phyloP scores from a whole-genome alignment of 306 rosid genomes.

The Echinosophora koreensis region DNA sequence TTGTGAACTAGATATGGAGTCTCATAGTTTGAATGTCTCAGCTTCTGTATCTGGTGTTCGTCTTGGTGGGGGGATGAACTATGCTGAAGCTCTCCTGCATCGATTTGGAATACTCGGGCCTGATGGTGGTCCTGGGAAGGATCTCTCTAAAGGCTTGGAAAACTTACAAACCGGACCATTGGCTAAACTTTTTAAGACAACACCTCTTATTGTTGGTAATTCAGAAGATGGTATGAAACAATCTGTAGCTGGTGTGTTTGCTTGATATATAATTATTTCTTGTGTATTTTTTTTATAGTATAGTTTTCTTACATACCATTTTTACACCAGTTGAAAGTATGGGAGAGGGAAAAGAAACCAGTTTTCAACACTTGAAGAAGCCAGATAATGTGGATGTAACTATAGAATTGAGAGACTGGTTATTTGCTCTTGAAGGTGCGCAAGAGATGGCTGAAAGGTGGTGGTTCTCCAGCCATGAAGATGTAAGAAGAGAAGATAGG shows the following conservation, averaged over 20 bases:
- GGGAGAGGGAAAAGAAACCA: conserved; percentile 62
- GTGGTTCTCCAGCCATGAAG: conserved; percentile 67
- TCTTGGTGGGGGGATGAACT: conserved; percentile 95
- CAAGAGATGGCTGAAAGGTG: conserved; percentile 75
- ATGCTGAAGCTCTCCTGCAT: conserved; percentile 85
- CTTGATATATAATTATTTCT: background rate
- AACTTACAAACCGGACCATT: conserved; percentile 80
- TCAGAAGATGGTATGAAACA: conserved; percentile 65
- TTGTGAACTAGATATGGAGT: conserved; percentile 70
- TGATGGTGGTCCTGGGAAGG: conserved; percentile 92
- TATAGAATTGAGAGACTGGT: conserved; percentile 83
- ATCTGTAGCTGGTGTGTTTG: conserved; percentile 30
- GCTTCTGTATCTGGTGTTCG: conserved; percentile 89
- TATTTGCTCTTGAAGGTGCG: conserved; percentile 93
- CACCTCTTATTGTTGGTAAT: conserved; percentile 54
- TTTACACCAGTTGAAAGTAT: conserved; percentile 56
- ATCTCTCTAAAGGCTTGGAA: conserved; percentile 75
- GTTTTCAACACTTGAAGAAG: conserved; percentile 64
- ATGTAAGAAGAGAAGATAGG: conserved; percentile 74
- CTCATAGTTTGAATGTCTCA: conserved; percentile 78
- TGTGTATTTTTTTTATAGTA: background rate
- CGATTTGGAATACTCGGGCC: conserved; percentile 90
- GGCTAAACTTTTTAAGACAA: conserved; percentile 69
- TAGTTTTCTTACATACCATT: conserved; percentile 35
- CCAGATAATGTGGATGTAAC: conserved; percentile 79